phyloP scores from a whole-genome alignment of 192 early-diverging fungal species.

The Entomortierella parvispora region DNA sequence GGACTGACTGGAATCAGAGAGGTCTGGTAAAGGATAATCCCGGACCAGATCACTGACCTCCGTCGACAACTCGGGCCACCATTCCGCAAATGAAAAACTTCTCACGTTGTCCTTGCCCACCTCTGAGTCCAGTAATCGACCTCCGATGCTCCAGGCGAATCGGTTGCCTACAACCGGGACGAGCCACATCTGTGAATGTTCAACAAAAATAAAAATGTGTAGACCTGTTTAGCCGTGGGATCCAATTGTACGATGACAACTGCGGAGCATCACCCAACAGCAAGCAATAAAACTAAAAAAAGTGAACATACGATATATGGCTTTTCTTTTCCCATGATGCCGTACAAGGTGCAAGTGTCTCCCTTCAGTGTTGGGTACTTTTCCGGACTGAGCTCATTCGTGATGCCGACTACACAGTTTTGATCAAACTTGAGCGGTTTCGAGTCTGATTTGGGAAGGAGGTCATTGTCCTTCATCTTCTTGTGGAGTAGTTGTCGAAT shows the following conservation, averaged over 20 bases:
- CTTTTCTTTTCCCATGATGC: conserved; percentile 35
- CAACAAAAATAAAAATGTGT: background rate
- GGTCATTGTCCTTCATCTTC: conserved; percentile 19
- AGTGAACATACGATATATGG: conserved; percentile 36
- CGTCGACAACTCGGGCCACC: conserved; percentile 35
- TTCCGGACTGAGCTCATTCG: conserved; percentile 22
- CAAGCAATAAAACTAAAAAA: background rate
- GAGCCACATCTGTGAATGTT: conserved; percentile 29
- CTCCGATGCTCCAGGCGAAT: conserved; percentile 48
- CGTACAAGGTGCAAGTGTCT: conserved; percentile 18
- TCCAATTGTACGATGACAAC: background rate
- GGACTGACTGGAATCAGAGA: conserved; percentile 4
- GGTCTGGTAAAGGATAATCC: conserved; percentile 28
- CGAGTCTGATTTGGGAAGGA: conserved; percentile 31
- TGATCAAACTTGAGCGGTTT: conserved; percentile 51
- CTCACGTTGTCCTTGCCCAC: conserved; percentile 36
- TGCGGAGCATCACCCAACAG: background rate
- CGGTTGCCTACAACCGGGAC: conserved; percentile 40
- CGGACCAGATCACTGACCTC: conserved; percentile 47
- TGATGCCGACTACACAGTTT: conserved; percentile 46
- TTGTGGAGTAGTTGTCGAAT: conserved; percentile 48
- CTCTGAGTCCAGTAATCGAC: conserved; percentile 29
- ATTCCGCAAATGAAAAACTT: conserved; percentile 47
- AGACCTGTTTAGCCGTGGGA: background rate
- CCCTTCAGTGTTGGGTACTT: conserved; percentile 23